phyloP scores from a whole-genome alignment of 1,139 yeast species.

The Saccharomyces pastorianus region DNA sequence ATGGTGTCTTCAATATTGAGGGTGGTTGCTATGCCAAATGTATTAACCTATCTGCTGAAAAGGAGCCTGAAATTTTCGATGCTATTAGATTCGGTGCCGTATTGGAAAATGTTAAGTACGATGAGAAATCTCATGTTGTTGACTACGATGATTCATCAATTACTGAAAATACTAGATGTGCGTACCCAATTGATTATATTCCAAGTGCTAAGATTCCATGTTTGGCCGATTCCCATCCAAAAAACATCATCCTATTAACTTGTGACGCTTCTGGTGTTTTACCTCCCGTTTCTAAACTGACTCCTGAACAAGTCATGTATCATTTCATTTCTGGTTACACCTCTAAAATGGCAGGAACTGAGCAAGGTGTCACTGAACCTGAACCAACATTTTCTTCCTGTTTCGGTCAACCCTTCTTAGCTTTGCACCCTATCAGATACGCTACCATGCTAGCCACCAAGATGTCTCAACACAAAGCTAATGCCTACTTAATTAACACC shows the following conservation, averaged over 20 bases:
- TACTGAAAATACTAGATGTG: constrained; percentile 97
- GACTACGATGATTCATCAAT: constrained; percentile 76
- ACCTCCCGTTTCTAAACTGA: constrained; percentile 92
- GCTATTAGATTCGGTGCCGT: constrained; percentile 93
- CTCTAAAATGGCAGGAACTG: constrained; percentile 99
- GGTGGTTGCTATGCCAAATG: constrained; percentile 99
- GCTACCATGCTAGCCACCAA: constrained; percentile 95
- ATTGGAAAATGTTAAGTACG: constrained; percentile 87
- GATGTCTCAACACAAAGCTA: constrained; percentile 79
- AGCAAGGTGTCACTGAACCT: constrained; percentile 97
- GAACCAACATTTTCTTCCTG: constrained; percentile 97
- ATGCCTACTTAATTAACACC: constrained; percentile 95
- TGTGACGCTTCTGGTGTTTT: constrained; percentile 98
- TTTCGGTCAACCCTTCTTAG: constrained; percentile 98
- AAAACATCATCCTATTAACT: constrained; percentile 83
- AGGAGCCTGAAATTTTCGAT: constrained; percentile 95
- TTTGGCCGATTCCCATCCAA: constrained; percentile 81
- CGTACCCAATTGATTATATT: constrained; percentile 94
- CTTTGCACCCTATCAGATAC: constrained; percentile 95
- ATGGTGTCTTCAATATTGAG: constrained; percentile 97
- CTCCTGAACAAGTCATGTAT: constrained; percentile 96
- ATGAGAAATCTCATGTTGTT: constrained; percentile 69
- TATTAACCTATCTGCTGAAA: constrained; percentile 79
- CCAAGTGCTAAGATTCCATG: constrained; percentile 97
- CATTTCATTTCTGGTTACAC: constrained; percentile 98